Percentiles rank a stretch among this genome's conserved stretches.
Evolutionary conservation across 352 stramenopile species (phyloP).

Genomic region (Pythium guiyangense): DNA sequence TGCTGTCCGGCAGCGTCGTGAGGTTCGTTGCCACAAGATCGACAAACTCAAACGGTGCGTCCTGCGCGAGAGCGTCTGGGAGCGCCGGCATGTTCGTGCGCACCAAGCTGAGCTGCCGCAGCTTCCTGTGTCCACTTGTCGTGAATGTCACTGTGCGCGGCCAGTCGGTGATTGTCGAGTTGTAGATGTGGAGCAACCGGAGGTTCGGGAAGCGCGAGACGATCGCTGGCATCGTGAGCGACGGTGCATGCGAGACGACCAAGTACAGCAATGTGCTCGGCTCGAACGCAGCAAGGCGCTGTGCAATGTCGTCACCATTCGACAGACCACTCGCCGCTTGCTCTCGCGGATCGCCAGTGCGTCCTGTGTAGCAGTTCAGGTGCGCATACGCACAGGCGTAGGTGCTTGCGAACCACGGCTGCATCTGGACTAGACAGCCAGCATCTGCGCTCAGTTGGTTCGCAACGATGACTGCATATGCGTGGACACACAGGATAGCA

Average conservation of each 20-base stretch:
- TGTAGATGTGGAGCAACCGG: constrained; percentile 17
- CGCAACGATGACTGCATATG: not conserved
- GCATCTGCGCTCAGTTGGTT: not conserved
- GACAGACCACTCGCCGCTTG: not conserved
- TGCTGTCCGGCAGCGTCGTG: constrained; percentile 3
- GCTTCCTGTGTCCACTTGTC: not conserved
- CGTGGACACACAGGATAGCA: constrained; percentile 1
- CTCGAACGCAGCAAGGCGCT: constrained; percentile 8
- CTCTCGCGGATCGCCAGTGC: not conserved
- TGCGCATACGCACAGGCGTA: constrained; percentile 17
- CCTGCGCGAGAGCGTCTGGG: constrained; percentile 3
- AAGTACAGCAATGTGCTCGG: constrained; percentile 10
- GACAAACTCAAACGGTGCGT: constrained; percentile 11
- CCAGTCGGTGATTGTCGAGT: constrained; percentile 24
- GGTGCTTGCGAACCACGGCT: constrained; percentile 17
- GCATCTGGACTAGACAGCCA: constrained; percentile 9
- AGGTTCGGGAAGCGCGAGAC: constrained; percentile 13
- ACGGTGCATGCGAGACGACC: constrained; percentile 16
- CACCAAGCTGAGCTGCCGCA: constrained; percentile 2
- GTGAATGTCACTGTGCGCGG: constrained; percentile 4
- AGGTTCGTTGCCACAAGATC: constrained; percentile 11
- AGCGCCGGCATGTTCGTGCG: constrained; percentile 7
- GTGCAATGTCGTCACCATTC: not conserved
- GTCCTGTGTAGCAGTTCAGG: constrained; percentile 15
- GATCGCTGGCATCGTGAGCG: constrained; percentile 11